A percentile compares a stretch with the other conserved stretches of the same genome.
These are phyloP conservation scores for Phaseolus lunatus DNA, from an alignment of 306 rosid genomes.

Conservation along the genomic window DNA sequence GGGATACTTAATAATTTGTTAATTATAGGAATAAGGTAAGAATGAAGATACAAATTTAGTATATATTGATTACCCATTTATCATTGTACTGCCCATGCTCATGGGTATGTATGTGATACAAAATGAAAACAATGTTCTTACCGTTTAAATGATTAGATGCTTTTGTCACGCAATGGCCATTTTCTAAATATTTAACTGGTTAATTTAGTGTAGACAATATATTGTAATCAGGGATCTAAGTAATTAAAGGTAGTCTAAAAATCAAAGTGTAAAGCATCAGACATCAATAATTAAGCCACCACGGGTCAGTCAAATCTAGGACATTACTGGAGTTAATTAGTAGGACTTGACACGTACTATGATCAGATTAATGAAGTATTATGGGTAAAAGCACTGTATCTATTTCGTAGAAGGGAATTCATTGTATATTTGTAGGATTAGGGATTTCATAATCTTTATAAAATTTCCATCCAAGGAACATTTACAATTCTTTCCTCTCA, in stretches of 20 bases:
- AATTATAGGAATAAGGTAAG: neutral
- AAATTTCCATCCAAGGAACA: constrained; percentile 22
- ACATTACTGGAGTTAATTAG: too few relatives aligned
- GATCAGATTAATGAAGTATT: neutral
- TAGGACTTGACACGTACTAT: neutral
- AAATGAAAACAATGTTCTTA: constrained; percentile 18
- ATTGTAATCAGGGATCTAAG: too few relatives aligned
- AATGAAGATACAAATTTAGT: neutral
- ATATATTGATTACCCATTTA: constrained; percentile 1
- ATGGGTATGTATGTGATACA: neutral
- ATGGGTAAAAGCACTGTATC: neutral
- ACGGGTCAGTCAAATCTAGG: too few relatives aligned
- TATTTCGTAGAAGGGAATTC: neutral
- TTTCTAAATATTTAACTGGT: neutral
- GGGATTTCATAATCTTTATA: constrained; percentile 4
- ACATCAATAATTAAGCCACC: too few relatives aligned
- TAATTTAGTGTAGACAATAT: neutral
- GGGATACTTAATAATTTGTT: constrained; percentile 11
- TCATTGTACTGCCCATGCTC: neutral
- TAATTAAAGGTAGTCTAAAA: too few relatives aligned
- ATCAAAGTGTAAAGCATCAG: too few relatives aligned
- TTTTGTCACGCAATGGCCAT: neutral
- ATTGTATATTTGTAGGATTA: neutral
- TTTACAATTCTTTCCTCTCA: constrained; percentile 20
- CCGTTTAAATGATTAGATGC: neutral